Evolutionary conservation across 2,329 filamentous ascomycete species (phyloP), one percentile per base, ranked within the genome.

Genomic region (Trichophyton rubrum): DNA sequence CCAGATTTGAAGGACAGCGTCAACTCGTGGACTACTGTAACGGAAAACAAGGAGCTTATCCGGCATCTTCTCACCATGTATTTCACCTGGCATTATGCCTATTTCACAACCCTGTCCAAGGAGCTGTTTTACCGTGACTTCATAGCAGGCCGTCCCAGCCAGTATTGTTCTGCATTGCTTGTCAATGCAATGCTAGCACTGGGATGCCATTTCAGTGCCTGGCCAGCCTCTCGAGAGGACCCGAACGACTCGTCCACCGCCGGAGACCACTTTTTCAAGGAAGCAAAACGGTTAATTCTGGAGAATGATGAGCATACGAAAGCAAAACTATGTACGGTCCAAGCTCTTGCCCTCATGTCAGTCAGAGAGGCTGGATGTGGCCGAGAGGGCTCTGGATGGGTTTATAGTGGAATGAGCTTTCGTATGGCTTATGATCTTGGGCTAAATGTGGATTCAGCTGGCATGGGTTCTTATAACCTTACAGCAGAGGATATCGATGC

Each of bases 371-470:
- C 92, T 2, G 93, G 93, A 0, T 97, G 92, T 71, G 92, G 89
- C 0, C 82, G 92, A 47, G 93, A 97, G 74, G 90, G 90, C 43
- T 95, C 93, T 73, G 93, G 93, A 0, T 99, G 93, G 93, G 90
- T 96, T 2, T 97, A 97, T 73, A 96, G 90, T 68, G 92, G 93
- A 57, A 96, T 99, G 89, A 93, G 89, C 68, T 97, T 99, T 71
- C 86, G 93, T 51, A 97, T 99, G 92, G 92, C 91, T 0, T 88
- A 88, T 71, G 93, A 99, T 68, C 82, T 99, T 64, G 93, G 93
- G 0, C 79, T 99, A 59, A 95, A 96, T 68, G 82, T 96, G 17
- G 88, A 96, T 68, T 83, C 87, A 0, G 82, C 83, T 17, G 84
- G 84, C 7, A 80, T 89, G 62, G 80, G 82, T 6, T 75, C 76